Conservation (phyloP, 805 yeast species). For the Hanseniaspora nectarophila region DNA sequence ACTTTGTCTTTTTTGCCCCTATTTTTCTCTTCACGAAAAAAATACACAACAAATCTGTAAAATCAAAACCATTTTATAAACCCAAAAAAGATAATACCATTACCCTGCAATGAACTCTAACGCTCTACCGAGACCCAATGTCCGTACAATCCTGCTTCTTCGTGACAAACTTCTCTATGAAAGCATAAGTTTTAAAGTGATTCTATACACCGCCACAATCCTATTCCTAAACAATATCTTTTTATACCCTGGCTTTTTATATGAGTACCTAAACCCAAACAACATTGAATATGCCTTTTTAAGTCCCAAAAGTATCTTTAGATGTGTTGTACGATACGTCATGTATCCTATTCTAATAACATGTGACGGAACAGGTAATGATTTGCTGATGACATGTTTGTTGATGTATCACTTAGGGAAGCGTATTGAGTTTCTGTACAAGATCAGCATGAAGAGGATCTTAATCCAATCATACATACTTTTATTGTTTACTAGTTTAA, state of each 20-base stretch:
- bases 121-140: constrained; percentile 9
- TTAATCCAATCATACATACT: neutral
- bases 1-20: too few relatives aligned
- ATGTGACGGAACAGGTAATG: constrained; percentile 7
- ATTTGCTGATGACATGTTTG: neutral
- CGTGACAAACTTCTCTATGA: constrained; percentile 10
- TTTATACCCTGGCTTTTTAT: constrained; percentile 2
- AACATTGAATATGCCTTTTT: neutral
- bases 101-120: neutral
- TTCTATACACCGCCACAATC: neutral
- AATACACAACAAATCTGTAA: too few relatives aligned
- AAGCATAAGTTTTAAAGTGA: constrained; percentile 4
- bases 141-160: constrained; percentile 3
- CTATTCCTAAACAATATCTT: constrained; percentile 6
- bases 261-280: constrained; percentile 9
- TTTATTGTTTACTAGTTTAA: neutral
- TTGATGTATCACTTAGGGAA: constrained; percentile 5
- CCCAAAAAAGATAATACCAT: too few relatives aligned
- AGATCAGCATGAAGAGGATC: constrained; percentile 2
- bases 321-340: neutral
- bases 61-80: neutral
- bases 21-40: too few relatives aligned
- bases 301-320: neutral
- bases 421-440: constrained; percentile 5
- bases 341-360: constrained; percentile 7